Evolutionary conservation across 495 filamentous ascomycete genomes (phyloP).

Genomic region (Lasiosphaeriaceae sp.): DNA sequence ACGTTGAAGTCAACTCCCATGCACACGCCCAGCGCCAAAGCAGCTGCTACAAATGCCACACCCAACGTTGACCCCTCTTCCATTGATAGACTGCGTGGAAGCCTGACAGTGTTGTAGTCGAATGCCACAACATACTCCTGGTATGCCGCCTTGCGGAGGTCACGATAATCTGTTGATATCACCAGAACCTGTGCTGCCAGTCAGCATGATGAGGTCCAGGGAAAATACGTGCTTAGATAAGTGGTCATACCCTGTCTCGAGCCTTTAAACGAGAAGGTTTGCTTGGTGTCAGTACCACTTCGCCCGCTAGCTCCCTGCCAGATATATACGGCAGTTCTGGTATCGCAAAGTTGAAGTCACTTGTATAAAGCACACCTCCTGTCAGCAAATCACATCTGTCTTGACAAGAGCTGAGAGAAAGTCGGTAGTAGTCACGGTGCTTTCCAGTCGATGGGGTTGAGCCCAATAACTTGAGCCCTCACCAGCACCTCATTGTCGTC

Average conservation of each 20-base stretch:
- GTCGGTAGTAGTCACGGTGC: constrained; percentile 62
- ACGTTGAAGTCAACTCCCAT: constrained; percentile 56
- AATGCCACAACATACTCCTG: constrained; percentile 64
- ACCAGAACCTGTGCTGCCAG: constrained; percentile 43
- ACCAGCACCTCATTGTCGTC: constrained; percentile 52
- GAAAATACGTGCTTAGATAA: not conserved
- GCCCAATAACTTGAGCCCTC: constrained; percentile 54
- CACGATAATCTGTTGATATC: constrained; percentile 67
- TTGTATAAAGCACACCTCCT: constrained; percentile 12
- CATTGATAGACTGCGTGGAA: constrained; percentile 44
- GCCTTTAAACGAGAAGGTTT: constrained; percentile 42
- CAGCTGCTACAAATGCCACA: constrained; percentile 61
- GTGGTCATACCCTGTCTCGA: constrained; percentile 46
- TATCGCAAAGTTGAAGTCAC: constrained; percentile 63
- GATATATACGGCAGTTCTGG: constrained; percentile 63
- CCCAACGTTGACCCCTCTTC: constrained; percentile 57
- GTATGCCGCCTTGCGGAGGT: constrained; percentile 64
- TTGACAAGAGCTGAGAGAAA: too few species aligned
- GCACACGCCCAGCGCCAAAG: constrained; percentile 55
- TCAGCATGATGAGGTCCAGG: not conserved
- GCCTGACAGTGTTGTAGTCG: constrained; percentile 58
- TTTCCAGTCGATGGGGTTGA: constrained; percentile 76
- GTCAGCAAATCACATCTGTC: too few species aligned
- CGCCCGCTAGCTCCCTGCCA: constrained; percentile 60
- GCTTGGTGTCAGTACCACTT: constrained; percentile 47